These are phyloP conservation scores for Periconia sp. DNA, from an alignment of 2,329 filamentous ascomycete genomes.

Conservation along the genomic window DNA sequence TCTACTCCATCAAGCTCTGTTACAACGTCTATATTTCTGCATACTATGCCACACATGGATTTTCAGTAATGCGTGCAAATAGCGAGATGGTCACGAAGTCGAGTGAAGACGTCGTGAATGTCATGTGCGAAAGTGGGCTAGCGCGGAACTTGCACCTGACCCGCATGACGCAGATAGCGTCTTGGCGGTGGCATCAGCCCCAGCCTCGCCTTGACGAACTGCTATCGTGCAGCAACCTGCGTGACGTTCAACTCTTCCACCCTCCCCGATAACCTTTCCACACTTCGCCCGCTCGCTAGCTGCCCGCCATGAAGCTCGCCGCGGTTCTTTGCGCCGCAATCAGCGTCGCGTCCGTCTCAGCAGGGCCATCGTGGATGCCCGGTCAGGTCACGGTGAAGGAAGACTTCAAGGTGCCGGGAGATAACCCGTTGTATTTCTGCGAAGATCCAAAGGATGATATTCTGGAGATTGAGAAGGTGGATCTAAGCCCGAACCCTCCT, in stretches of 20 bases:
- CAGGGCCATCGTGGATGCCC: constrained; percentile 50
- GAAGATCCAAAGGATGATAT: constrained; percentile 72
- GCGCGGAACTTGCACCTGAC: constrained; percentile 4
- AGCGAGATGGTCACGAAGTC: no score
- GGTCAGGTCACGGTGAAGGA: constrained; percentile 57
- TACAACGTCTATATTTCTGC: no score
- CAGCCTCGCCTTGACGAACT: constrained; percentile 13
- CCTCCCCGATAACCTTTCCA: not conserved
- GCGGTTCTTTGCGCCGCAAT: constrained; percentile 50
- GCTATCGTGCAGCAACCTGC: constrained; percentile 18
- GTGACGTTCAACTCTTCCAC: constrained; percentile 4
- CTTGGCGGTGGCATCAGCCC: constrained; percentile 7
- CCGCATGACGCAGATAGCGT: constrained; percentile 13
- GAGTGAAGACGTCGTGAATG: constrained; percentile 1
- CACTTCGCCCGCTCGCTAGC: not conserved
- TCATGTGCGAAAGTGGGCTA: not conserved
- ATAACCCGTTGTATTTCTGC: constrained; percentile 86
- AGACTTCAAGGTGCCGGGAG: constrained; percentile 74
- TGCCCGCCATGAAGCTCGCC: constrained; percentile 41
- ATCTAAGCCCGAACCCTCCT: constrained; percentile 86
- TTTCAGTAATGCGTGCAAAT: no score
- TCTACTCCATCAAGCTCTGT: no score
- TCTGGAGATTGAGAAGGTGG: constrained; percentile 77
- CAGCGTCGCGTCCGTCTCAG: constrained; percentile 53
- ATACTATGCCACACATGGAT: no score